Evolutionary conservation across 2,329 filamentous ascomycete species (phyloP).

Genomic region (Fusarium sp.): DNA sequence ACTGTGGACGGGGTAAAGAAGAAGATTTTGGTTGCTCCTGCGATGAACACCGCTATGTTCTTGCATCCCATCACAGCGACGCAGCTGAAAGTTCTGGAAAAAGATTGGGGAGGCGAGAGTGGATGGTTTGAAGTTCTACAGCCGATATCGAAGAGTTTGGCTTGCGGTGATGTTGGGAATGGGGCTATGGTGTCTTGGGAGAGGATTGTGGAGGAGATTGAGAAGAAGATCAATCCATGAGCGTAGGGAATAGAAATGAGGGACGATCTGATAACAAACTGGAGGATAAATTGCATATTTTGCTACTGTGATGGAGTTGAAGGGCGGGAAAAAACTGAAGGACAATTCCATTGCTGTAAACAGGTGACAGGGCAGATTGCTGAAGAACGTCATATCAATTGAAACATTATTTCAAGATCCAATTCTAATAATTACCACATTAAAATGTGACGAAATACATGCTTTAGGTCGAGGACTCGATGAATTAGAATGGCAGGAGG

Average conservation of each 20-base stretch:
- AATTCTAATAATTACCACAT: background rate
- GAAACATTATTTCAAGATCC: background rate
- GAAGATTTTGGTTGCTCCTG: conserved; percentile 79
- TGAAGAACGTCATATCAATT: conserved; percentile 2
- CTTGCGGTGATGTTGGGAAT: conserved; percentile 85
- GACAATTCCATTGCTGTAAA: background rate
- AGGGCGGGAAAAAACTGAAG: conserved; percentile 7
- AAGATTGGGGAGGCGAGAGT: conserved; percentile 75
- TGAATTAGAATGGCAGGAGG: background rate
- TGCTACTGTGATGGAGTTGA: background rate
- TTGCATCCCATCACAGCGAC: conserved; percentile 81
- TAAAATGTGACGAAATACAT: too few species aligned
- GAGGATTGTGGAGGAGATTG: conserved; percentile 76
- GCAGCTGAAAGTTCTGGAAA: conserved; percentile 76
- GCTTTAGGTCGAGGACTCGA: too few species aligned
- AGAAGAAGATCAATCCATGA: conserved; percentile 59
- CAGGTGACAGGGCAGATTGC: background rate
- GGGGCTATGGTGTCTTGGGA: conserved; percentile 88
- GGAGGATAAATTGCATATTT: too few species aligned
- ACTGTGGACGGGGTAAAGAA: conserved; percentile 69
- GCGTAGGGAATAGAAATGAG: accelerated
- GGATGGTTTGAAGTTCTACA: conserved; percentile 74
- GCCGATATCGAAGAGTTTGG: conserved; percentile 81
- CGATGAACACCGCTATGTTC: conserved; percentile 96
- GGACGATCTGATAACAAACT: background rate